Evolutionary conservation across 192 early-diverging fungal species (phyloP).

Genomic region (Chytriomyces sp.): DNA sequence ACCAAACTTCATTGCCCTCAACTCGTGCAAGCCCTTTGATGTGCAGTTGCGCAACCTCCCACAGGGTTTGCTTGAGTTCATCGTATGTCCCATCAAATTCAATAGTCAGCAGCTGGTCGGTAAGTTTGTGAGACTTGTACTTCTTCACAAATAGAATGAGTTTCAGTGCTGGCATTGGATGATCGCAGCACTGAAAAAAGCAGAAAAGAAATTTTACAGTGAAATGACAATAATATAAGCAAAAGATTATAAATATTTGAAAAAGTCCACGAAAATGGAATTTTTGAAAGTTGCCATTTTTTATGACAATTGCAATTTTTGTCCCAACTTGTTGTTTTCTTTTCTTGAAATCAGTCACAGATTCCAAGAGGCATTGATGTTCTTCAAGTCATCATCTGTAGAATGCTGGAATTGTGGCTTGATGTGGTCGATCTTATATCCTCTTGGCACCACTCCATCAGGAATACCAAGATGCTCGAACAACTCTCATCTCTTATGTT

Average conservation of each 20-base stretch:
- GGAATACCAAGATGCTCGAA: conserved; percentile 9
- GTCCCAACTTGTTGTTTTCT: neutral
- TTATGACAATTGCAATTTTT: neutral
- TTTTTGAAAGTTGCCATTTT: neutral
- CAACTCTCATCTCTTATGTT: conserved; percentile 9
- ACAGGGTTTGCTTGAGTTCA: too few species aligned
- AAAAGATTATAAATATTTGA: neutral
- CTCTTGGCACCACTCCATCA: conserved; percentile 16
- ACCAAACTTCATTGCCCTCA: too few species aligned
- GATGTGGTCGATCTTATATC: neutral
- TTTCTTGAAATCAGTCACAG: conserved; percentile 10
- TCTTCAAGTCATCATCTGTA: conserved; percentile 14
- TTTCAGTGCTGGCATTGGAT: too few species aligned
- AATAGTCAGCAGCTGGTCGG: too few species aligned
- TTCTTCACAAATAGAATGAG: too few species aligned
- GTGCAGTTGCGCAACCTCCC: too few species aligned
- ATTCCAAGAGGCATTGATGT: conserved; percentile 13
- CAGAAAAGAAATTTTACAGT: too few species aligned
- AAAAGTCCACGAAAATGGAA: too few species aligned
- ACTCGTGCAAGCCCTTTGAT: too few species aligned
- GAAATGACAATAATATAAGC: neutral
- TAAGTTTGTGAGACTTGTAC: too few species aligned
- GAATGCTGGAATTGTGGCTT: neutral
- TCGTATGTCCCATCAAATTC: too few species aligned
- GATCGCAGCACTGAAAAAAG: too few species aligned